Conservation (phyloP, 305 asterid species). For the Solanum aculeatissimum region DNA sequence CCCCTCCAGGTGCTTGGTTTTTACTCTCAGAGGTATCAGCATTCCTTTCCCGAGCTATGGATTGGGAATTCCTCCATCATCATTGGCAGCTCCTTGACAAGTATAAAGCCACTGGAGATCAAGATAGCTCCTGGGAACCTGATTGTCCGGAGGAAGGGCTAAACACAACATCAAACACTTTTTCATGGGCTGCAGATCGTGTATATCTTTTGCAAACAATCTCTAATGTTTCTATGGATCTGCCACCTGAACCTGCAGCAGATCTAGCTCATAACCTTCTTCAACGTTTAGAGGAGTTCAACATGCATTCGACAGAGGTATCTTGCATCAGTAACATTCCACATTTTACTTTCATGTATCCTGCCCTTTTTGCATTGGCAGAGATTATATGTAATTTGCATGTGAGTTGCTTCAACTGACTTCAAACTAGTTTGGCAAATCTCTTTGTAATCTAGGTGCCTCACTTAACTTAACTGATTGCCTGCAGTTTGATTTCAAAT, state of each 20-base stretch:
- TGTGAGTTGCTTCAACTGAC: neutral
- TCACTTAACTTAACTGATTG: neutral
- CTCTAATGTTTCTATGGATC: constrained; percentile 66
- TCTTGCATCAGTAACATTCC: neutral
- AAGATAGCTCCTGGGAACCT: constrained; percentile 21
- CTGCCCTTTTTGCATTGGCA: neutral
- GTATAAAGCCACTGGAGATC: constrained; percentile 28
- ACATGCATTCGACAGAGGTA: constrained; percentile 97
- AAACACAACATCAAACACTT: constrained; percentile 39
- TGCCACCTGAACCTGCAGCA: constrained; percentile 86
- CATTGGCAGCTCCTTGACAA: constrained; percentile 89
- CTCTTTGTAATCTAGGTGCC: neutral
- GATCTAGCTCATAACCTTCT: constrained; percentile 79
- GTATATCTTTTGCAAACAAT: constrained; percentile 86
- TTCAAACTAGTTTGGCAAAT: neutral
- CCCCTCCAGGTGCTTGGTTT: constrained; percentile 95
- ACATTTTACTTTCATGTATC: neutral
- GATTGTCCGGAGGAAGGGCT: constrained; percentile 32
- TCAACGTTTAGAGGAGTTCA: constrained; percentile 64
- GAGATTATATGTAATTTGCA: neutral
- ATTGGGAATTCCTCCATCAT: constrained; percentile 88
- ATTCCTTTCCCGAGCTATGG: constrained; percentile 61
- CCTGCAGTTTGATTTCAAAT: neutral
- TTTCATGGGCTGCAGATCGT: constrained; percentile 82
- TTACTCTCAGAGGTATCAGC: constrained; percentile 75